Evolutionary conservation across 169 alveolate species (phyloP), one percentile per base, ranked within the genome.

Genomic region (Theileria orientalis): DNA sequence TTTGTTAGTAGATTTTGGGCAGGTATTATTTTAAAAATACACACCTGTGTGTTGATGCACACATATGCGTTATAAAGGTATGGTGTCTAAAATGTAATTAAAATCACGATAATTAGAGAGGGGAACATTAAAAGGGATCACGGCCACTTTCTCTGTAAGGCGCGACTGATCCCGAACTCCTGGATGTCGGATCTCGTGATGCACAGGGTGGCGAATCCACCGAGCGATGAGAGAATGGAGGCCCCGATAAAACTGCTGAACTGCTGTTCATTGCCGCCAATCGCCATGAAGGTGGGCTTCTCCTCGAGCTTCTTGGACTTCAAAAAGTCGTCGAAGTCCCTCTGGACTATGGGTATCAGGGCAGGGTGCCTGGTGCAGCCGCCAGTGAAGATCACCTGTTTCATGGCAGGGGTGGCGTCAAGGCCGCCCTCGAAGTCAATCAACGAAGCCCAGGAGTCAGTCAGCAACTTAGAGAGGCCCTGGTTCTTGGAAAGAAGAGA

Each of bases 191-290:
- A 73, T 67, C 83, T 75, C 33, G 90, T 62, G 72, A 87, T 69
- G 56, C 93, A 87, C 19, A 87, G 75, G 49, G 78, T 74, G 11
- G 80, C 79, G 27, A 83, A 87, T 9, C 82, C 49, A 1, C 93
- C 93, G 33, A 87, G 57, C 52, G 93, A 87, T 21, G 88, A 73
- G 62, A 87, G 82, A 25, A 87, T 87, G 30, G 93, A 87, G 19
- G 93, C 93, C 5, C 93, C 93, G 25, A 87, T 87, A 56, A 83
- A 87, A 47, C 91, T 79, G 70, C 90, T 87, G 73, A 68, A 87
- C 69, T 83, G 89, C 69, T 87, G 86, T 54, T 87, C 93, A 21
- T 73, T 69, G 14, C 93, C 93, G 5, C 87, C 87, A 13, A 73
- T 47, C 3, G 74, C 69, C 80, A 79, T 73, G 44, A 29, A 62